Percentiles rank a stretch among this genome's conserved stretches.
Conservation (phyloP, 352 stramenopile species). For the Phytophthora vignae region DNA sequence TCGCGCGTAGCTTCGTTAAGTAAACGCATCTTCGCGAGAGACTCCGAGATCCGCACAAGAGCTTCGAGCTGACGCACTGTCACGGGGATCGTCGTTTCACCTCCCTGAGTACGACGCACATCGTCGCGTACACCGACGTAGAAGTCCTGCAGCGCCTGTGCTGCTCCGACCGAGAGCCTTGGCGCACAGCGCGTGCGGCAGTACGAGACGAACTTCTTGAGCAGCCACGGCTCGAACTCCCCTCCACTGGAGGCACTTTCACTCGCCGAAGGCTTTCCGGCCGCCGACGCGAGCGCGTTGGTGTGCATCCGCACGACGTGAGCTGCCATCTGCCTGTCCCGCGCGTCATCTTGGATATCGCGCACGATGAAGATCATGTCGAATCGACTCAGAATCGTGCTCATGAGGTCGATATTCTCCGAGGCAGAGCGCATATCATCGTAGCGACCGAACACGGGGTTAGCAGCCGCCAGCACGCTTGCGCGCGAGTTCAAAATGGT, state of each 20-base stretch:
- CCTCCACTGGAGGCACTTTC: constrained; percentile 39
- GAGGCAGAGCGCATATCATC: constrained; percentile 98
- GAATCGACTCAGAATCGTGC: constrained; percentile 98
- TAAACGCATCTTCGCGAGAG: constrained; percentile 98
- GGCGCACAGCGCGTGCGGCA: constrained; percentile 95
- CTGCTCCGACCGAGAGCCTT: constrained; percentile 91
- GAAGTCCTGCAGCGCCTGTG: constrained; percentile 94
- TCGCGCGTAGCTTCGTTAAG: constrained; percentile 79
- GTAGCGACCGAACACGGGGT: constrained; percentile 98
- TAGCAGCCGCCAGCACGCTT: constrained; percentile 95
- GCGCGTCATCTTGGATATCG: constrained; percentile 97
- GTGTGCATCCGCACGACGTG: constrained; percentile 99
- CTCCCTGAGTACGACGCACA: constrained; percentile 86
- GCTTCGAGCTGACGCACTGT: constrained; percentile 99
- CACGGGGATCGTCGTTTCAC: constrained; percentile 94
- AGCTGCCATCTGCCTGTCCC: constrained; percentile 96
- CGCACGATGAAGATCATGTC: constrained; percentile 99
- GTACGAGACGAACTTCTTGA: constrained; percentile 99
- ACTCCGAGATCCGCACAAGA: constrained; percentile 97
- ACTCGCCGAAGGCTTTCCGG: constrained; percentile 27
- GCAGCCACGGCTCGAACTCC: constrained; percentile 87
- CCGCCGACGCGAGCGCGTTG: constrained; percentile 62
- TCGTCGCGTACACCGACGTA: constrained; percentile 98
- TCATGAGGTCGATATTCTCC: constrained; percentile 99
- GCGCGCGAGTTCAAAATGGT: constrained; percentile 97